Evolutionary conservation across 768 basidiomycete species (phyloP), one percentile per base, ranked within the genome.

Genomic region (Russula abietina): DNA sequence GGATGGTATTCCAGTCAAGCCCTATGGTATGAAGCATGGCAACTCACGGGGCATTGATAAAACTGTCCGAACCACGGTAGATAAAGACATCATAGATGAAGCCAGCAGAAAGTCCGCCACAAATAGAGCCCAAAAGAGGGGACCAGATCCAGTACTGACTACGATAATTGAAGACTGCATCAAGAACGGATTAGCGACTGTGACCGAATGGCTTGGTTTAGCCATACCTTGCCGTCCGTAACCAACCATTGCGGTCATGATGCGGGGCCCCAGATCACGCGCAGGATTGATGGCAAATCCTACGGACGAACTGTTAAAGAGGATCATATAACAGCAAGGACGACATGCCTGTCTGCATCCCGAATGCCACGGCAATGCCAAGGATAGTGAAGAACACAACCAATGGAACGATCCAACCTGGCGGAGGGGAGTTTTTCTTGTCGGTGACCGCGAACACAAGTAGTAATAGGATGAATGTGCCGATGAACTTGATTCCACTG

Each of bases 141-240:
- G 82, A 82, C 87, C 88, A 89, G 39, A 89, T 64, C 87, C 87
- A 89, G 69, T 88, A 89, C 61, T 89, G 86, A 68, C 77, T 81
- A 66, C 72, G 69, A 59, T 69, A 74, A 38, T 75, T 76, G 73
- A 75, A 81, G 19, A 79, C 73, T 72, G 46, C 11, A 22, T 33
- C 43, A 33, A n/a, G 26, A 33, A n/a, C 16, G 12, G 3, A 11
- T 55, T 19, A 41, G 50, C 14, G 32, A 51, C 12, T n/a, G 8
- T 26, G 38, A 39, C 16, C 26, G 39, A 22, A 55, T 19, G 17
- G 12, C 51, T 43, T 28, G 41, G 7, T 46, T 48, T 30, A 30
- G 16, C 46, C 16, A 22, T 45, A 70, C 70, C 83, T 45, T 78
- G 76, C 69, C 72, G 73, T 24, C 87, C 87, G 67, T 87, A 89